Base-by-base conservation (phyloP, 2,329 filamentous ascomycete species). In the Massarina eburnea region DNA sequence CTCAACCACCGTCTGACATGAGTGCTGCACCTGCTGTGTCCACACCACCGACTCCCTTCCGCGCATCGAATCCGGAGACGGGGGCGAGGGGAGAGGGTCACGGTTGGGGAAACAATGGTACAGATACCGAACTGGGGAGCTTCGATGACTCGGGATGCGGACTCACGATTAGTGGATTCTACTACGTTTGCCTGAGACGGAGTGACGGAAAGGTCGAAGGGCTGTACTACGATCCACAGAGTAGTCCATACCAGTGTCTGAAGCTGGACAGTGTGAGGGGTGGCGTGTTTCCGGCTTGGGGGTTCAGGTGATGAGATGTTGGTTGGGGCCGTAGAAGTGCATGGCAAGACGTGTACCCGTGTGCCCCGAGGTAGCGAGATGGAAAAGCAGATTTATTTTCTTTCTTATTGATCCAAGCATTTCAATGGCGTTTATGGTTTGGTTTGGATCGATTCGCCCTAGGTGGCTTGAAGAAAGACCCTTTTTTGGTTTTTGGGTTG, bases 161-260 rank as follows among this genome's bases (percentile, higher is more conserved):
- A 0, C 62, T 80, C 29, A 81, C 78, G 7, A 81, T 81, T 43
- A 72, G 67, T 21, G 78, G 78, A 0, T 81, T 80, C 51, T 81
- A 81, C 52, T 81, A 79, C 54, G 71, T 79, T 5, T 76, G 73
- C 55, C 46, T 81, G 56, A 57, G 70, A 44, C 62, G 78, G 33
- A 62, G 61, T 10, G 73, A 76, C 55, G 78, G 78, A 1, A 54
- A 50, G 14, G 64, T 80, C 4, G 73, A 80, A 53, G 78, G 78
- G 0, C 61, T 80, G 50, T 81, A 81, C 58, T 80, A 75, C 57
- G 78, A 81, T 66, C 76, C 76, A n/a, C 70, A 73, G 55, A 76
- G 73, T 51, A 76, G 74, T 46, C 78, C 78, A 38, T 80, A 78
- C 61, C 78, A 81, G 66, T 72, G 73, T 54, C 57, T 81, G 54